These are phyloP conservation scores for Mucor plumbeus DNA, from an alignment of 371 early-diverging fungal species.

Conservation along the genomic window DNA sequence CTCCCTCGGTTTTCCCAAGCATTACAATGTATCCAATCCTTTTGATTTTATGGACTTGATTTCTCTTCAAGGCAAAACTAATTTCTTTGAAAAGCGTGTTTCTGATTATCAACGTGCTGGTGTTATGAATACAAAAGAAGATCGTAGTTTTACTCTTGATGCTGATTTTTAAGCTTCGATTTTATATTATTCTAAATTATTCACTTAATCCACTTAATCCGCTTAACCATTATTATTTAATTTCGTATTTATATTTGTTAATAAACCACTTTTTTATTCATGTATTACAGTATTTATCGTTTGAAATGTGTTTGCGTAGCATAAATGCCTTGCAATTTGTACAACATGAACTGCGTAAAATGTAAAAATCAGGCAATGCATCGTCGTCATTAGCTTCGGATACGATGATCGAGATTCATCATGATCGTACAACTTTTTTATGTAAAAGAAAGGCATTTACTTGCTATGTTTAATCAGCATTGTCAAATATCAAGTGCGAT, in stretches of 20 bases:
- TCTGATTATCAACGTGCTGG: conserved; percentile 99
- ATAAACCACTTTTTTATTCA: not conserved
- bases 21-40: conserved; percentile 93
- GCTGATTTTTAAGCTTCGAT: conserved; percentile 65
- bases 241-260: not conserved
- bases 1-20: conserved; percentile 88
- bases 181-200: not conserved
- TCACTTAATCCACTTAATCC: not conserved
- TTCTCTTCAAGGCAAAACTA: conserved; percentile 99
- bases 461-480: no score
- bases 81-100: conserved; percentile 99
- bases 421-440: no score
- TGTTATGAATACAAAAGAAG: conserved; percentile 75
- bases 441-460: no score
- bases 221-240: not conserved
- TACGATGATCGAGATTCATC: no score
- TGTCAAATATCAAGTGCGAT: no score
- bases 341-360: not conserved
- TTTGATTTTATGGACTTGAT: conserved; percentile 99
- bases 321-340: not conserved
- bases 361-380: not conserved
- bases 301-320: not conserved
- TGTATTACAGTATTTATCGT: not conserved
- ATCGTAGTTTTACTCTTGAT: conserved; percentile 79
- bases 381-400: no score